phyloP scores from a whole-genome alignment of 2,329 filamentous ascomycete genomes.

The Diplodia intermedia region DNA sequence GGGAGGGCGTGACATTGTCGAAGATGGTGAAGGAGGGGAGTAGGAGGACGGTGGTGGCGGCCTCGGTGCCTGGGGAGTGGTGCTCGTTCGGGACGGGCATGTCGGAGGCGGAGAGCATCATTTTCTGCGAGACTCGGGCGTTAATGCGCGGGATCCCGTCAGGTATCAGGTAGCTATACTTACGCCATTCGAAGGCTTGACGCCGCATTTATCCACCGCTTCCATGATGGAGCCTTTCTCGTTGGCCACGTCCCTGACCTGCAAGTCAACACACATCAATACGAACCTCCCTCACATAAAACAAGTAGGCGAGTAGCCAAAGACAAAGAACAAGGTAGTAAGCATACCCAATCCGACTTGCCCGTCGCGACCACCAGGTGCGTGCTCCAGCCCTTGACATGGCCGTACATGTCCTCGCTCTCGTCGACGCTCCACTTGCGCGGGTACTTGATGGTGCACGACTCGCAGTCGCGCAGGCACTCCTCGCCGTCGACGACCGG shows the following conservation, averaged over 20 bases:
- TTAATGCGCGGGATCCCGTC: background rate
- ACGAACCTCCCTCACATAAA: constrained; percentile 60
- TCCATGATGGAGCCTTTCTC: constrained; percentile 73
- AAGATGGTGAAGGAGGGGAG: constrained; percentile 84
- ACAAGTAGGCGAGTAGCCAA: constrained; percentile 41
- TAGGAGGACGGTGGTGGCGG: constrained; percentile 74
- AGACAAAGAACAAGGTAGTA: background rate
- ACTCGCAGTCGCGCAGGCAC: constrained; percentile 84
- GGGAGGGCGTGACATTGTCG: constrained; percentile 79
- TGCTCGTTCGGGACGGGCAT: constrained; percentile 77
- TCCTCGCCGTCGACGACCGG: constrained; percentile 84
- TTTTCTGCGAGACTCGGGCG: constrained; percentile 59
- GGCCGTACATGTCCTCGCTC: constrained; percentile 80
- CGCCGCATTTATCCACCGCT: constrained; percentile 58
- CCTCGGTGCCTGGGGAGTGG: constrained; percentile 52
- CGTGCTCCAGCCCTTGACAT: constrained; percentile 85
- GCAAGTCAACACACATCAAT: constrained; percentile 32
- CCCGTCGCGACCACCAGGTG: constrained; percentile 94
- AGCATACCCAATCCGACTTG: constrained; percentile 88
- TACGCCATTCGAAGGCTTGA: constrained; percentile 72
- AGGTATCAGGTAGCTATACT: constrained; percentile 42
- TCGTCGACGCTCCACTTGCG: constrained; percentile 75
- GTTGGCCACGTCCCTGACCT: constrained; percentile 59
- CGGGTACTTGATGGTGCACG: constrained; percentile 80
- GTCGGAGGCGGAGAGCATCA: constrained; percentile 92